Conservation (phyloP, 2,329 filamentous ascomycete species). For the Orbilia brochopaga region DNA sequence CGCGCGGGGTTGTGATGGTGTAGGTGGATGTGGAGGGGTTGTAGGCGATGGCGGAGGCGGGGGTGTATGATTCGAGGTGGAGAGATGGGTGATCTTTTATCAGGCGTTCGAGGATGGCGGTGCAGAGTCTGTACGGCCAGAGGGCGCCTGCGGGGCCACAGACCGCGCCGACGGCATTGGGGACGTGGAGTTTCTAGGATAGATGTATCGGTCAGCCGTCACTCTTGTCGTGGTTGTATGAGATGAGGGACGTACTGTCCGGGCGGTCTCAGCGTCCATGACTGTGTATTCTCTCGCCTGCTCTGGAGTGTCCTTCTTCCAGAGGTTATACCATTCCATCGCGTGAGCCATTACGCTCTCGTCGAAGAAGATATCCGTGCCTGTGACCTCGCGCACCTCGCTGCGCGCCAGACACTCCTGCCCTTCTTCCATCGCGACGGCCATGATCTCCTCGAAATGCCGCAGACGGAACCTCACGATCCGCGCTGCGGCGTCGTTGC, state of each 20-base stretch:
- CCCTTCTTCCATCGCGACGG: constrained; percentile 58
- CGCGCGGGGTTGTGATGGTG: constrained; percentile 61
- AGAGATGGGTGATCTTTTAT: constrained; percentile 56
- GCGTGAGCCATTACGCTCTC: constrained; percentile 57
- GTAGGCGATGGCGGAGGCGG: constrained; percentile 58
- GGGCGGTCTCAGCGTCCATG: constrained; percentile 57
- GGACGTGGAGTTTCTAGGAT: constrained; percentile 51
- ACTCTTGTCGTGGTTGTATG: constrained; percentile 39
- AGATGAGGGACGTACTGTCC: constrained; percentile 53
- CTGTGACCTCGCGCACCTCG: constrained; percentile 60
- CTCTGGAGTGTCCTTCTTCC: constrained; percentile 59
- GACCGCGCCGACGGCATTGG: constrained; percentile 54
- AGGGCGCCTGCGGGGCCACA: constrained; percentile 60
- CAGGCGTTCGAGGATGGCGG: constrained; percentile 60
- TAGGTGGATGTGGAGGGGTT: constrained; percentile 59
- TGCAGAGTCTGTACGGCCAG: constrained; percentile 64
- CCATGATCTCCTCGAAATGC: constrained; percentile 59
- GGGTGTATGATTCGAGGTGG: constrained; percentile 52
- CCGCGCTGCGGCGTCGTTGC: constrained; percentile 58
- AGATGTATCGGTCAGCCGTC: constrained; percentile 2
- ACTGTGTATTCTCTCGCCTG: constrained; percentile 56
- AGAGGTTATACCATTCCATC: constrained; percentile 56
- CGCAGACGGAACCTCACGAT: constrained; percentile 61
- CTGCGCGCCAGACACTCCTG: constrained; percentile 54
- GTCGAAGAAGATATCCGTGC: constrained; percentile 61